phyloP scores from a whole-genome alignment of 208 protist genomes.

The Wallacemonas sp. region DNA sequence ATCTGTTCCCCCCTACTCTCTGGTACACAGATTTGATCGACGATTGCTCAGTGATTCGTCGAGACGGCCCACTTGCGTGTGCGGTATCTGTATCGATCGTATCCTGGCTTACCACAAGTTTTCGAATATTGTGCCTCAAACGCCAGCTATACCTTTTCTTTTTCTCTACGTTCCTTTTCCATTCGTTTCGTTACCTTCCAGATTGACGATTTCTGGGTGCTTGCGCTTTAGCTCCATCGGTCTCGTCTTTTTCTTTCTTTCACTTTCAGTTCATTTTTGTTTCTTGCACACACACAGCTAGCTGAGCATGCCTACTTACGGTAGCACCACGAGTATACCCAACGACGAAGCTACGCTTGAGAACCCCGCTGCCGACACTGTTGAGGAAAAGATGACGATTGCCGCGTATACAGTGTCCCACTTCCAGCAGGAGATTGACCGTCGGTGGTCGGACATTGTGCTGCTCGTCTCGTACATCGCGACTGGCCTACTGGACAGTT shows the following conservation, averaged over 20 bases:
- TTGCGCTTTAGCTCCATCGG: too few species aligned
- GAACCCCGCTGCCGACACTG: neutral
- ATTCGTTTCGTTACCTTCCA: too few species aligned
- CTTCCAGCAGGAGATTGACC: constrained; percentile 12
- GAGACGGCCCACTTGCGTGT: too few species aligned
- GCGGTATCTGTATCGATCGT: too few species aligned
- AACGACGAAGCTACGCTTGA: neutral
- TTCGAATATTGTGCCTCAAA: too few species aligned
- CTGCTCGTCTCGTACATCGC: constrained; percentile 17
- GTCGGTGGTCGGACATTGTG: constrained; percentile 4
- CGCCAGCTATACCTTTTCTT: too few species aligned
- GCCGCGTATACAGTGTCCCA: neutral
- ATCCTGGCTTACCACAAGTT: too few species aligned
- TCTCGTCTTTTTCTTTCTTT: constrained; percentile 4
- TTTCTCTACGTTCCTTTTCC: too few species aligned
- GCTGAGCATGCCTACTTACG: neutral
- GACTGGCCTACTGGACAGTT: constrained; percentile 17
- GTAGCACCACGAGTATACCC: neutral
- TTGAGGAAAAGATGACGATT: neutral
- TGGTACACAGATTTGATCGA: too few species aligned
- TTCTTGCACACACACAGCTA: neutral
- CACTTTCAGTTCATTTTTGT: neutral
- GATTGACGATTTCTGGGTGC: too few species aligned
- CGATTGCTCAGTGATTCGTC: too few species aligned
- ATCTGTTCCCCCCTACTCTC: too few species aligned